phyloP scores from a whole-genome alignment of 352 stramenopile genomes.

The Pythium insidiosum region DNA sequence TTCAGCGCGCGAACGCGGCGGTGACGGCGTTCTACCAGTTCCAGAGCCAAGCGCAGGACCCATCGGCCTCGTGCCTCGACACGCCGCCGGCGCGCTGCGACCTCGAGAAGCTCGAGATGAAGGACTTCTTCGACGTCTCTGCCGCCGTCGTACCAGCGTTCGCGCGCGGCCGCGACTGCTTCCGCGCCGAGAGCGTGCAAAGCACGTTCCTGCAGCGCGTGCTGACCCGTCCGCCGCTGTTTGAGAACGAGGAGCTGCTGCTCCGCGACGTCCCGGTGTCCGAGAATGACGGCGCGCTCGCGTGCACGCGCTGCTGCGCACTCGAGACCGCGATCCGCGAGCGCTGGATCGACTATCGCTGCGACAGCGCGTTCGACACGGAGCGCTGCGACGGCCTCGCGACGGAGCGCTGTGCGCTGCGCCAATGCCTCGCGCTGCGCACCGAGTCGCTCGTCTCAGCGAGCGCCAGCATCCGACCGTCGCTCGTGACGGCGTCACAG shows the following conservation, averaged over 20 bases:
- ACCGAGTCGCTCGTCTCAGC: neutral
- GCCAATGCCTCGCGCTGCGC: slow-evolving; percentile 7
- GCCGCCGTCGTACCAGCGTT: slow-evolving; percentile 4
- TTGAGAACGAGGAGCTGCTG: neutral
- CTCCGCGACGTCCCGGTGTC: neutral
- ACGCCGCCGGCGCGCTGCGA: slow-evolving; percentile 17
- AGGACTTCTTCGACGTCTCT: slow-evolving; percentile 23
- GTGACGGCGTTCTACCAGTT: neutral
- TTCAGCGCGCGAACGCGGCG: neutral
- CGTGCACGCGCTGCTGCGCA: slow-evolving; percentile 27
- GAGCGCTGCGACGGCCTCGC: slow-evolving; percentile 1
- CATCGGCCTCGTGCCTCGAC: slow-evolving; percentile 1
- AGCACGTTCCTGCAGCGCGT: neutral
- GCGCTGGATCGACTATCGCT: slow-evolving; percentile 7
- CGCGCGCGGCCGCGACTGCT: neutral
- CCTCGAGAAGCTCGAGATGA: slow-evolving; percentile 11
- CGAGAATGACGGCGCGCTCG: slow-evolving; percentile 8
- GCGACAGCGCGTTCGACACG: neutral
- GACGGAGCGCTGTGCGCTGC: slow-evolving; percentile 3
- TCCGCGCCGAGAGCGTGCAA: neutral
- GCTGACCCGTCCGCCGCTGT: neutral
- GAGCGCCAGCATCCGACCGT: neutral
- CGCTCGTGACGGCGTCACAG: neutral
- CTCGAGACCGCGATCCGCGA: slow-evolving; percentile 8
- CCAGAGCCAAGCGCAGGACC: neutral